Evolutionary conservation across 805 yeast species (phyloP), one percentile per base, ranked within the genome.

Genomic region (Wickerhamomyces hampshirensis): DNA sequence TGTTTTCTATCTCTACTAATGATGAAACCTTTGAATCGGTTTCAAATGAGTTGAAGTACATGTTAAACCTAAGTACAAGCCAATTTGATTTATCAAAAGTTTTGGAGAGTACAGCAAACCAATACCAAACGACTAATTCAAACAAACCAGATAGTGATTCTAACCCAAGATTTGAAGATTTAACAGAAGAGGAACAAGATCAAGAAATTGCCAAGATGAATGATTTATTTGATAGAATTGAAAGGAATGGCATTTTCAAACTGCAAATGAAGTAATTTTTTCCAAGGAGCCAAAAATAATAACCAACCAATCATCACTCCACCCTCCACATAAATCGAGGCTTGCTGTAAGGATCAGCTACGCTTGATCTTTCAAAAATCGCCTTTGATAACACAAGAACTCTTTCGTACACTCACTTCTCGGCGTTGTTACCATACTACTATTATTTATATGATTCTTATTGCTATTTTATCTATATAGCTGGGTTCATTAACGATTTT

Each of bases 171-270:
- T 47, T 53, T 40, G 55, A 52, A 16, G 56, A 52, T n/a, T 27
- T 54, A 24, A 36, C 50, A 2, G 46, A 43, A 14, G 47, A 39
- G 18, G 58, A 54, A 29, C 55, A 54, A 31, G 56, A 54, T 19
- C 34, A 33, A n/a, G 58, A 52, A 31, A 30, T 54, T 16, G 46
- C 45, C 10, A 46, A 53, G 35, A 47, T 54, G 39, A 43, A 40
- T 23, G 55, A 48, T 5, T 18, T 53, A 4, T 48, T 54, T 27
- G 52, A 43, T 6, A 43, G 31, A 28, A 45, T 54, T 34, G 55
- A 53, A 18, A 44, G 46, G 38, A 54, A 53, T 31, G 59, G 59
- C 0, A 28, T 54, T 2, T 47, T 54, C 34, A 53, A 51, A 27
- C 28, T 54, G 6, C 46, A 52, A 35, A 51, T 50, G 47, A 44